These are phyloP conservation scores for Peterozyma toletana DNA, from an alignment of 805 yeast species.

Conservation along the genomic window DNA sequence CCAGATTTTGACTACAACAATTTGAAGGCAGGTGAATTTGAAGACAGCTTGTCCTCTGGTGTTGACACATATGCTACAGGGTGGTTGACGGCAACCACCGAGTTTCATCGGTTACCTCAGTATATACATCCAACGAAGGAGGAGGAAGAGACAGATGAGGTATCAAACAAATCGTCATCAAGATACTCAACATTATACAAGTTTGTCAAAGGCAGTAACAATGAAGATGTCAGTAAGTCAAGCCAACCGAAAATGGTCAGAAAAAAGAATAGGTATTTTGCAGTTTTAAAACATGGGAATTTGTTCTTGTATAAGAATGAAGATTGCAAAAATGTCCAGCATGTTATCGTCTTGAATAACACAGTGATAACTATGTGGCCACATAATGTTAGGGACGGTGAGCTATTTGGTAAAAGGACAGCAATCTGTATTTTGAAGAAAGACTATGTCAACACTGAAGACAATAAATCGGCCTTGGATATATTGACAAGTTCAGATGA, in stretches of 20 bases:
- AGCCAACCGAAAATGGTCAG: conserved; percentile 29
- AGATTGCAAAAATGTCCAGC: conserved; percentile 54
- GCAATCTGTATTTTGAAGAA: conserved; percentile 68
- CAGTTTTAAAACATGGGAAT: conserved; percentile 79
- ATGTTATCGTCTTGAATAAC: conserved; percentile 71
- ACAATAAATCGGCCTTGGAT: conserved; percentile 13
- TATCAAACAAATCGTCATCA: background rate
- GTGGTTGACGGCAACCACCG: conserved; percentile 81
- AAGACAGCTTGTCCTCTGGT: conserved; percentile 54
- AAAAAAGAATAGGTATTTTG: conserved; percentile 57
- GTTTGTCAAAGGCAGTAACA: background rate
- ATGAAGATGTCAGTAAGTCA: conserved; percentile 23
- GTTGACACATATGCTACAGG: conserved; percentile 61
- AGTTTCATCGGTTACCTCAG: conserved; percentile 51
- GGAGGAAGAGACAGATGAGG: background rate
- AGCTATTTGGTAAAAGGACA: conserved; percentile 70
- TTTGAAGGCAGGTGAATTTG: conserved; percentile 57
- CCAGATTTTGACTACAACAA: conserved; percentile 23
- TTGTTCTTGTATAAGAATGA: conserved; percentile 78
- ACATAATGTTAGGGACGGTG: conserved; percentile 61
- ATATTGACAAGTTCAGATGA: conserved; percentile 11
- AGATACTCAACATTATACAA: background rate
- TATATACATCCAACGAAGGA: conserved; percentile 17
- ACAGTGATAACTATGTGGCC: conserved; percentile 85
- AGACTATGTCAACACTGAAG: conserved; percentile 20